Evolutionary conservation across 129 eudicot genomes (phyloP).

Genomic region (Arctium minus): DNA sequence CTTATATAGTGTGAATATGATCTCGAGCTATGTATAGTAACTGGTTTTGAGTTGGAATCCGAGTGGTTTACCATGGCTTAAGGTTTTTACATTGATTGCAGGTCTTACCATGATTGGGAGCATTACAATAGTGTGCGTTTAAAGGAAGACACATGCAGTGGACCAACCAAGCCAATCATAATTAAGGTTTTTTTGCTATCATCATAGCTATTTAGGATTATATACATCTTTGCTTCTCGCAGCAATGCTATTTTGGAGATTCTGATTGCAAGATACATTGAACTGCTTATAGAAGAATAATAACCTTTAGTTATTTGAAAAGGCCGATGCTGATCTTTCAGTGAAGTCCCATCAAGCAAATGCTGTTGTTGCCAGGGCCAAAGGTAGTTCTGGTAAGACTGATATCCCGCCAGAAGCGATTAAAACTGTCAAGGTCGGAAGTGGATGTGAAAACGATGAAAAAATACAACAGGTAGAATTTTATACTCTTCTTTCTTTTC

Average conservation of each 20-base stretch:
- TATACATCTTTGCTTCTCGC: not conserved
- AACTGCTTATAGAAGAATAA: slow-evolving; percentile 28
- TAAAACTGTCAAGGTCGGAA: slow-evolving; percentile 70
- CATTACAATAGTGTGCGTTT: slow-evolving; percentile 83
- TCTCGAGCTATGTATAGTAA: not conserved
- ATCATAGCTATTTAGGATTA: not conserved
- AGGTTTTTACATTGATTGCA: slow-evolving; percentile 26
- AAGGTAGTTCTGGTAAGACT: slow-evolving; percentile 29
- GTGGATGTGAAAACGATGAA: slow-evolving; percentile 64
- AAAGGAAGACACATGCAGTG: slow-evolving; percentile 75
- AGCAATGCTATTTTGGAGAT: slow-evolving; percentile 3
- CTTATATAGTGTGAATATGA: not conserved
- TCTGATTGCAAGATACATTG: slow-evolving; percentile 1
- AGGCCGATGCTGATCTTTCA: slow-evolving; percentile 92
- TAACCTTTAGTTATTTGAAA: slow-evolving; percentile 36
- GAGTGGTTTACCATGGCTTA: not conserved
- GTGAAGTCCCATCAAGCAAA: slow-evolving; percentile 60
- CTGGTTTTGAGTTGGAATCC: not conserved
- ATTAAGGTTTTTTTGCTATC: slow-evolving; percentile 53
- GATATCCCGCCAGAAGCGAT: slow-evolving; percentile 37
- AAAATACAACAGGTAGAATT: slow-evolving; percentile 62
- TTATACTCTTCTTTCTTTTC: not conserved
- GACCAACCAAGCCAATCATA: slow-evolving; percentile 72
- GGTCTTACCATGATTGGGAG: slow-evolving; percentile 93
- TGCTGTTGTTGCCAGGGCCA: slow-evolving; percentile 37